A percentile compares a stretch with the other conserved stretches of the same genome.
Conservation (phyloP, 805 yeast species). For the Zygosaccharomyces siamensis region DNA sequence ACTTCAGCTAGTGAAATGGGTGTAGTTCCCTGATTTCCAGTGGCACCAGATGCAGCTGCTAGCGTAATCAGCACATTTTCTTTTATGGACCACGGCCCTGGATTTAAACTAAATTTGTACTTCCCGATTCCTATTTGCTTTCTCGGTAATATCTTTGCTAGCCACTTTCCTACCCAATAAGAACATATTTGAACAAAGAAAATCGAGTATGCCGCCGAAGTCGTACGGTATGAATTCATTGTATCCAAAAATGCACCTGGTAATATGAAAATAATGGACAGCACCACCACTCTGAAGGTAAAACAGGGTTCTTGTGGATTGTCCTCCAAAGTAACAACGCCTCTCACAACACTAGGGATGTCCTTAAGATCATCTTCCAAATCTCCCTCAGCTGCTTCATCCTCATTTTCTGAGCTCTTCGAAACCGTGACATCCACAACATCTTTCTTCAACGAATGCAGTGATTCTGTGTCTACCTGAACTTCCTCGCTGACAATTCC, state of each 20-base stretch:
- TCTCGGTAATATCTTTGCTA: constrained; percentile 41
- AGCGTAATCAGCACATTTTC: constrained; percentile 44
- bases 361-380: not conserved
- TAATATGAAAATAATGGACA: constrained; percentile 25
- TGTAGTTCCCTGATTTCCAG: constrained; percentile 47
- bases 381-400: not conserved
- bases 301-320: constrained; percentile 27
- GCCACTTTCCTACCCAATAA: constrained; percentile 45
- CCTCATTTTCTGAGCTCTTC: not conserved
- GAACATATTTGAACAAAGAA: constrained; percentile 48
- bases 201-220: constrained; percentile 44
- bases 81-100: constrained; percentile 54
- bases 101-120: constrained; percentile 39
- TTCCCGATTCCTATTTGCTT: constrained; percentile 21
- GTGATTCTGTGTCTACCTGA: not conserved
- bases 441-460: not conserved
- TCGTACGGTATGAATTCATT: constrained; percentile 24
- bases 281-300: constrained; percentile 29
- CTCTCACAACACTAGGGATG: not conserved
- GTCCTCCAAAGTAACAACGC: constrained; percentile 29
- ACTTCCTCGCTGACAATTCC: not conserved
- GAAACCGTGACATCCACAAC: not conserved
- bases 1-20: constrained; percentile 39
- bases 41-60: constrained; percentile 46
- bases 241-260: constrained; percentile 32